Base-by-base conservation (phyloP, 768 basidiomycete genomes). In the Clitopilus hobsonii region DNA sequence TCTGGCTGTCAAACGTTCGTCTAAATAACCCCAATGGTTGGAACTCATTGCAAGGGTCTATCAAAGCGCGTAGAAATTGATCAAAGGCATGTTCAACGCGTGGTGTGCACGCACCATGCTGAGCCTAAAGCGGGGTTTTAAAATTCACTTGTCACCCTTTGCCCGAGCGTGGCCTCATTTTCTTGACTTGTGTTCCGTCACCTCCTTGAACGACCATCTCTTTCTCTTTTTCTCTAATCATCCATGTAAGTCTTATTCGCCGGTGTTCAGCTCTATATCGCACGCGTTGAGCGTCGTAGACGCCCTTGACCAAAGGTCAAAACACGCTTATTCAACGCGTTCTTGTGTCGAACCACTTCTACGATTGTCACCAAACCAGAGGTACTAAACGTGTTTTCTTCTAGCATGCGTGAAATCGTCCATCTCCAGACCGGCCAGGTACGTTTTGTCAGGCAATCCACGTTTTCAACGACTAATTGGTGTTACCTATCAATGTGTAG, bases 401-500 rank as follows among this genome's bases (percentile, higher is more conserved):
- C 64, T n/a, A 93, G 91, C 81, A 94, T 93, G 91, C 91, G 95
- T 81, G 95, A 98, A 87, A 98, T 98, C 76, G 95, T 98, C 71
- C 96, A 98, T 78, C 86, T 98, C 68, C 96, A 98, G 75, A 98
- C 96, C 61, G 96, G 96, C 78, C 96, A 97, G 85, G 93, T 93
- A 67, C 64, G 78, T 69, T 54, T 29, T 28, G 23, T 32, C 27
- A 32, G 29, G 24, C n/a, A 13, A 49, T 53, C 8, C 53, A 30
- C 55, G 20, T 28, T 53, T 24, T 24, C 38, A 41, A 57, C 64
- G 58, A 63, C 70, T 63, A 64, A 70, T 55, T 58, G 59, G 51
- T 63, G 54, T 60, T 62, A 55, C 60, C 61, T 65, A 67, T 59
- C 58, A 32, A 25, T 28, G 24, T 51, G n/a, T 66, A 83, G 92